Evolutionary conservation across 2,329 filamentous ascomycete species (phyloP), one percentile per base, ranked within the genome.

Genomic region (Coccinonectria pachysandricola): DNA sequence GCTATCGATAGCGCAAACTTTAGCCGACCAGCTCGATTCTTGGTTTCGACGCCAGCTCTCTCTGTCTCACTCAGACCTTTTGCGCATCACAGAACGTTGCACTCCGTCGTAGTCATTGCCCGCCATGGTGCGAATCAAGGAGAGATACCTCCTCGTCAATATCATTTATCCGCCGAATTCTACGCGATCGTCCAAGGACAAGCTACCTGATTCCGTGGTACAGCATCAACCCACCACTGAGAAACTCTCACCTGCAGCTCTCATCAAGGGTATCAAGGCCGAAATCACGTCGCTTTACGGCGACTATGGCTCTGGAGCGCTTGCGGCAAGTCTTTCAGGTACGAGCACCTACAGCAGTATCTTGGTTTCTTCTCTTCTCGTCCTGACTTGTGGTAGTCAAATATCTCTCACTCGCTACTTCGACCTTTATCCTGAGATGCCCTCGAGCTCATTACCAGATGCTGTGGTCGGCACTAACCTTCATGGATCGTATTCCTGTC

Each of bases 71-170:
- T n/a, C n/a, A n/a, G n/a, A n/a, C n/a, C n/a, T n/a, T n/a, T n/a
- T n/a, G n/a, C n/a, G n/a, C n/a, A n/a, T n/a, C n/a, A n/a, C n/a
- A n/a, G n/a, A n/a, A n/a, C n/a, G n/a, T n/a, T n/a, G n/a, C n/a
- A n/a, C n/a, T n/a, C n/a, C n/a, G n/a, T n/a, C n/a, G n/a, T n/a
- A n/a, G n/a, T n/a, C n/a, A n/a, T n/a, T n/a, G n/a, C 7, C 23
- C 15, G 37, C 18, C 24, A 95, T 98, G 91, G 91, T 98, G 34
- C 84, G 91, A 50, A 74, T 96, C 42, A 98, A 98, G 59, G 81
- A 94, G 56, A 79, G 91, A 46, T 98, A 98, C 54, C 71, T 98
- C 11, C 75, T 96, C n/a, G 74, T 96, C 36, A 84, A 93, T 51
- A 86, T 96, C 40, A 67, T 96, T 23, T 95, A 95, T 47, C 85